A percentile compares a stretch with the other conserved stretches of the same genome.
Conservation (phyloP, 306 rosid species). For the Prunus campanulata region DNA sequence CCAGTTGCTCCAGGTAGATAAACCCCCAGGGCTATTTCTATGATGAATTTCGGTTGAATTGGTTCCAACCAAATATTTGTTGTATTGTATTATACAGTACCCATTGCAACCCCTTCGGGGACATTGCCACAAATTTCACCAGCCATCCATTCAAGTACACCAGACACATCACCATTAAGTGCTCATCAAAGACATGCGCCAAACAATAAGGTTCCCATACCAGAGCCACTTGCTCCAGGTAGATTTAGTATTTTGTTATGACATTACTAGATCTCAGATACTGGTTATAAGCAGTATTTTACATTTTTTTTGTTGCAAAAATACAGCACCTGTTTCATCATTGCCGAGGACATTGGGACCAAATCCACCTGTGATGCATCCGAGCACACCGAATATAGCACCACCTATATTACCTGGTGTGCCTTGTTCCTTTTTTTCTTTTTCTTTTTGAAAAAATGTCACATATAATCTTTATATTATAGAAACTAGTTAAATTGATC, state of each 20-base stretch:
- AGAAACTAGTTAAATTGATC: slow-evolving; percentile 19
- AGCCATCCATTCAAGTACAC: slow-evolving; percentile 38
- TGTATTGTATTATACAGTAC: slow-evolving; percentile 32
- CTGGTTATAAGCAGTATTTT: slow-evolving; percentile 5
- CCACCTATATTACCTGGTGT: slow-evolving; percentile 39
- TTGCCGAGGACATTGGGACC: slow-evolving; percentile 25
- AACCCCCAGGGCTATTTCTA: background rate
- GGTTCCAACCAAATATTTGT: slow-evolving; percentile 7
- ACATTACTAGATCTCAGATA: slow-evolving; percentile 16
- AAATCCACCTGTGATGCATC: slow-evolving; percentile 23
- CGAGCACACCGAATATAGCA: slow-evolving; percentile 21
- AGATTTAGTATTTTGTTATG: slow-evolving; percentile 18
- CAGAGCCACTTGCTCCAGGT: slow-evolving; percentile 58
- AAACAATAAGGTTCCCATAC: slow-evolving; percentile 36
- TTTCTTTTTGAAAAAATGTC: background rate
- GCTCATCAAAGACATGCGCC: slow-evolving; percentile 40
- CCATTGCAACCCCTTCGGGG: slow-evolving; percentile 41
- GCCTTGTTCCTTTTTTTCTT: background rate
- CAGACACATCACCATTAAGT: slow-evolving; percentile 50
- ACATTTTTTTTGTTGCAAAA: slow-evolving; percentile 6
- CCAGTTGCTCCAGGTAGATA: slow-evolving; percentile 57
- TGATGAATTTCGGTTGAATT: slow-evolving; percentile 19
- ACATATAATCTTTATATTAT: background rate
- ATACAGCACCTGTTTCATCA: slow-evolving; percentile 39
- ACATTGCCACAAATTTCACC: slow-evolving; percentile 52